Evolutionary conservation across 177 flowering plant genomes (phyloP).

Genomic region (Telopea speciosissima): DNA sequence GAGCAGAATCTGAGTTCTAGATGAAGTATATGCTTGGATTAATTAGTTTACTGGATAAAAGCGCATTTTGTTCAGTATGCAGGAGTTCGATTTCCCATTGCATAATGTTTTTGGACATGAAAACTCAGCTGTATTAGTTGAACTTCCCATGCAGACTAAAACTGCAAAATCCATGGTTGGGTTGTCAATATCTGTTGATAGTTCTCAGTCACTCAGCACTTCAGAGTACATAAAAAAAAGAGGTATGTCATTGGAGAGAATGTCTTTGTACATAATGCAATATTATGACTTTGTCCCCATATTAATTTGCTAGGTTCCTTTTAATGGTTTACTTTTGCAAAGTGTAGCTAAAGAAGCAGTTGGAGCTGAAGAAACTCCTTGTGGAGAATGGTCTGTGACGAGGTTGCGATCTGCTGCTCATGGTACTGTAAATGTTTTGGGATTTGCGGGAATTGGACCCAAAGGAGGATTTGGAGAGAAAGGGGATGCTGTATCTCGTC

Average conservation of each 20-base stretch:
- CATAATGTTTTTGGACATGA: neutral
- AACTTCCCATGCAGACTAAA: slow-evolving; percentile 59
- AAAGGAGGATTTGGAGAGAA: slow-evolving; percentile 95
- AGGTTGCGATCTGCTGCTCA: slow-evolving; percentile 92
- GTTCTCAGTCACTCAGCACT: slow-evolving; percentile 59
- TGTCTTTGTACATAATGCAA: neutral
- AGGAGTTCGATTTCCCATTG: neutral
- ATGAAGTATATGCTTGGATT: neutral
- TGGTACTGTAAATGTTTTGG: slow-evolving; percentile 74
- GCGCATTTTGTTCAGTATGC: neutral
- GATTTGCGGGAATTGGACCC: slow-evolving; percentile 78
- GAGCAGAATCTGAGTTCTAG: neutral
- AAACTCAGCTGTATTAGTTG: slow-evolving; percentile 3
- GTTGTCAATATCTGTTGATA: slow-evolving; percentile 64
- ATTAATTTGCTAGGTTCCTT: neutral
- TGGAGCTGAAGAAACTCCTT: slow-evolving; percentile 91
- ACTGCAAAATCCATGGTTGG: slow-evolving; percentile 89
- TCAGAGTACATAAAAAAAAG: slow-evolving; percentile 67
- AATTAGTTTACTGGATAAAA: neutral
- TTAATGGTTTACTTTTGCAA: neutral
- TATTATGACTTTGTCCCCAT: neutral
- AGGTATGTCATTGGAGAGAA: slow-evolving; percentile 37
- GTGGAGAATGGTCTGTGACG: slow-evolving; percentile 89
- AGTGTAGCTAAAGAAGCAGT: slow-evolving; percentile 84
- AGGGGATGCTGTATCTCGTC: slow-evolving; percentile 92